Conservation (phyloP, 1,284 basidiomycete species). For the Takashimella koratensis region DNA sequence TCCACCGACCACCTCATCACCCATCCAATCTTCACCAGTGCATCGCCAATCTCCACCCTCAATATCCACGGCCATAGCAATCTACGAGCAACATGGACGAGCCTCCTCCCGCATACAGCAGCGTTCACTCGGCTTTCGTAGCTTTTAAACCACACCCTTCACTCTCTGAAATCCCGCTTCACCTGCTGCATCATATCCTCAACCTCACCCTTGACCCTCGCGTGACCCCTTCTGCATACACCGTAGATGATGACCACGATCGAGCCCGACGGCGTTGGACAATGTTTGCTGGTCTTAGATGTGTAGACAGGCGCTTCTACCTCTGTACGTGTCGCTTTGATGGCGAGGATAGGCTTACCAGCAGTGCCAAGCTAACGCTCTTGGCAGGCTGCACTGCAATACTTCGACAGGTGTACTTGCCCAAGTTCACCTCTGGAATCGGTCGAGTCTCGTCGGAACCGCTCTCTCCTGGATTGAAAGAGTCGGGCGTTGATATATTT, state of each 20-base stretch:
- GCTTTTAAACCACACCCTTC: too few species aligned
- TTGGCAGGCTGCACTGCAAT: background rate
- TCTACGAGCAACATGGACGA: background rate
- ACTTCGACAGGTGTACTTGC: background rate
- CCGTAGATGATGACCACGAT: slow-evolving; percentile 34
- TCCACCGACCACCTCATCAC: too few species aligned
- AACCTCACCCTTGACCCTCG: slow-evolving; percentile 29
- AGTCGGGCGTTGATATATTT: background rate
- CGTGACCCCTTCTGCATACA: slow-evolving; percentile 31
- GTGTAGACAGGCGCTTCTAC: slow-evolving; percentile 38
- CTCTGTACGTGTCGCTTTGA: slow-evolving; percentile 22
- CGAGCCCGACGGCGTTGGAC: slow-evolving; percentile 24
- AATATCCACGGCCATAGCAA: too few species aligned
- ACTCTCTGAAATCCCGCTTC: slow-evolving; percentile 28
- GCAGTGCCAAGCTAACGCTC: background rate
- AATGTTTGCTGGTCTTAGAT: slow-evolving; percentile 28
- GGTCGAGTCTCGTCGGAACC: background rate
- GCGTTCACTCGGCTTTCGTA: too few species aligned
- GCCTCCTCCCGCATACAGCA: background rate
- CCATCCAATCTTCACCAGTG: too few species aligned
- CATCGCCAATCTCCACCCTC: too few species aligned
- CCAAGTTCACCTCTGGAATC: background rate
- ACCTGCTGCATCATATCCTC: slow-evolving; percentile 33
- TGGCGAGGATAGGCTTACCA: too few species aligned
- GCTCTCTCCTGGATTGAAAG: background rate